Percentiles rank a stretch among this genome's conserved stretches.
phyloP scores from a whole-genome alignment of 2,329 filamentous ascomycete species.

The Zasmidium angulare region DNA sequence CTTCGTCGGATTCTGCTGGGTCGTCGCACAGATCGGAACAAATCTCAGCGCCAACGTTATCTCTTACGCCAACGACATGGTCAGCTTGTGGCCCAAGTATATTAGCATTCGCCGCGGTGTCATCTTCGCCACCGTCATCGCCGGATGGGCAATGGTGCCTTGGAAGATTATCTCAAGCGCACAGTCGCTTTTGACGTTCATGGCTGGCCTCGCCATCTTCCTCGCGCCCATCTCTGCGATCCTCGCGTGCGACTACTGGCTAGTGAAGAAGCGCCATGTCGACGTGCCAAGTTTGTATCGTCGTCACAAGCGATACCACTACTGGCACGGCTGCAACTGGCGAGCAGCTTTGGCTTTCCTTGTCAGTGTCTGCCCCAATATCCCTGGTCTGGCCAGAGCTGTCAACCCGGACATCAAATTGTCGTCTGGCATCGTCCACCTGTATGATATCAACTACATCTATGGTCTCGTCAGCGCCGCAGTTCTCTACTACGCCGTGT shows the following conservation, averaged over 20 bases:
- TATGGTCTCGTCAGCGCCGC: slow-evolving; percentile 59
- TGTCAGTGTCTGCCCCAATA: slow-evolving; percentile 56
- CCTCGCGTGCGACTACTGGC: slow-evolving; percentile 56
- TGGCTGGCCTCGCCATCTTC: slow-evolving; percentile 66
- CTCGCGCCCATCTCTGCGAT: slow-evolving; percentile 64
- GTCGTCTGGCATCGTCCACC: slow-evolving; percentile 50
- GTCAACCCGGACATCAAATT: slow-evolving; percentile 43
- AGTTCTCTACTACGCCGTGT: slow-evolving; percentile 56
- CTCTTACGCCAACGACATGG: slow-evolving; percentile 55
- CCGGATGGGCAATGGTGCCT: slow-evolving; percentile 53
- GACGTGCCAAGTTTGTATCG: slow-evolving; percentile 55
- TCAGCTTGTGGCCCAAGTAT: slow-evolving; percentile 52
- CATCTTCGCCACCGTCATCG: slow-evolving; percentile 49
- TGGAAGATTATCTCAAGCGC: slow-evolving; percentile 66
- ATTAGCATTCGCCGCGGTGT: slow-evolving; percentile 45
- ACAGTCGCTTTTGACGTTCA: slow-evolving; percentile 54
- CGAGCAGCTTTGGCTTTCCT: slow-evolving; percentile 58
- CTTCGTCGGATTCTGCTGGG: slow-evolving; percentile 42
- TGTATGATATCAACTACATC: slow-evolving; percentile 67
- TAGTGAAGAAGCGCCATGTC: slow-evolving; percentile 45
- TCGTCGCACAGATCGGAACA: slow-evolving; percentile 54
- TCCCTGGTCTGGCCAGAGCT: slow-evolving; percentile 53
- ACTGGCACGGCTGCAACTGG: slow-evolving; percentile 58
- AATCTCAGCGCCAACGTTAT: slow-evolving; percentile 57
- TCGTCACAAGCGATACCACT: slow-evolving; percentile 51